phyloP scores from a whole-genome alignment of 768 basidiomycete species.

The Suillus cothurnatus region DNA sequence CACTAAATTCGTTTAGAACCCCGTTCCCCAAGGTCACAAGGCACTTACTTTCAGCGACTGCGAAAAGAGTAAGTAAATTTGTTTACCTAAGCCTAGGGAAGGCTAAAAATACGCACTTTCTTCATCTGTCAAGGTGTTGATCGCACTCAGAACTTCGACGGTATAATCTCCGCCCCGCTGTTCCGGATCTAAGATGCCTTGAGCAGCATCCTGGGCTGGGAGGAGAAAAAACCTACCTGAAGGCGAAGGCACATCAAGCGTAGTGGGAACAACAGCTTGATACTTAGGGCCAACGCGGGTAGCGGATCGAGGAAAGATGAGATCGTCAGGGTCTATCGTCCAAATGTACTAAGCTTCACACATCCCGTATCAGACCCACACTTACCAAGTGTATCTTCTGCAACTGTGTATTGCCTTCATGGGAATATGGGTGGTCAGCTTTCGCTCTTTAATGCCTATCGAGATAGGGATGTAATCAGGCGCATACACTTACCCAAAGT shows the following conservation, averaged over 20 bases:
- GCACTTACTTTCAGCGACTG: slow-evolving; percentile 61
- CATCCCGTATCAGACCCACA: slow-evolving; percentile 17
- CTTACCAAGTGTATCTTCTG: slow-evolving; percentile 88
- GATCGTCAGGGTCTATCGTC: slow-evolving; percentile 86
- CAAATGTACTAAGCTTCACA: slow-evolving; percentile 23
- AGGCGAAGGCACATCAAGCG: slow-evolving; percentile 36
- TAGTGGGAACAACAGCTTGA: slow-evolving; percentile 62
- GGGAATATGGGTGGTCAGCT: slow-evolving; percentile 17
- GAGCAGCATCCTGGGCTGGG: slow-evolving; percentile 4
- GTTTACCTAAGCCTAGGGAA: slow-evolving; percentile 19
- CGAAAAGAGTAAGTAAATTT: slow-evolving; percentile 20
- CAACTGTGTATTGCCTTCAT: slow-evolving; percentile 81
- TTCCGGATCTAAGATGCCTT: slow-evolving; percentile 34
- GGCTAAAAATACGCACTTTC: slow-evolving; percentile 55
- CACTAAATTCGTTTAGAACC: slow-evolving; percentile 42
- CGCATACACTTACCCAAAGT: slow-evolving; percentile 79
- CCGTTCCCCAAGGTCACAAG: slow-evolving; percentile 1
- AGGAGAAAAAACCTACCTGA: slow-evolving; percentile 35
- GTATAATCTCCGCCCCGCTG: slow-evolving; percentile 75
- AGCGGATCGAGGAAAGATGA: slow-evolving; percentile 92
- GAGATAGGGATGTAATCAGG: neutral
- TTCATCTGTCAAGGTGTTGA: slow-evolving; percentile 63
- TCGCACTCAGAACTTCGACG: slow-evolving; percentile 67
- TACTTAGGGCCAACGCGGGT: slow-evolving; percentile 90
- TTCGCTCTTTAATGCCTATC: slow-evolving; percentile 3